Evolutionary conservation across 2,329 filamentous ascomycete species (phyloP).

Genomic region (Fusarium nurragi): DNA sequence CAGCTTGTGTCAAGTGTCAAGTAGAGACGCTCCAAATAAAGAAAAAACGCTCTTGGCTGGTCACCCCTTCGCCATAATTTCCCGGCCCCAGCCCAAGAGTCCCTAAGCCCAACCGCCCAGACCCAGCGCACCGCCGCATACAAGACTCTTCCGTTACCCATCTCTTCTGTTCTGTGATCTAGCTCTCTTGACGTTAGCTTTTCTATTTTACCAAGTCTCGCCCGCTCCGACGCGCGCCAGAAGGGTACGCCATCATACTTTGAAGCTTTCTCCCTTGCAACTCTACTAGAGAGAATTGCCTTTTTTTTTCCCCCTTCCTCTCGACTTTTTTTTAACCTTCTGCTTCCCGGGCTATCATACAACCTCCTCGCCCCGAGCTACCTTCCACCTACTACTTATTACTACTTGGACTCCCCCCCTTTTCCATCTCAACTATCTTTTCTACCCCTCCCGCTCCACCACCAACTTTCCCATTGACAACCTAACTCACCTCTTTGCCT

Average conservation of each 20-base stretch:
- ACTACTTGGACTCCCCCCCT: slow-evolving; percentile 43
- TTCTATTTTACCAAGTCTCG: slow-evolving; percentile 31
- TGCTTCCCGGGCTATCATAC: slow-evolving; percentile 15
- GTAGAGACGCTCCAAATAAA: slow-evolving; percentile 38
- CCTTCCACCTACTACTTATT: slow-evolving; percentile 31
- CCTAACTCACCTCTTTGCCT: slow-evolving; percentile 40
- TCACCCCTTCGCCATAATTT: slow-evolving; percentile 43
- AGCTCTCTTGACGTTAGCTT: slow-evolving; percentile 39
- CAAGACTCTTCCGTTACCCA: slow-evolving; percentile 35
- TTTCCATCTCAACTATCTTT: slow-evolving; percentile 36
- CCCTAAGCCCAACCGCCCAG: background rate
- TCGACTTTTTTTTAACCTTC: slow-evolving; percentile 29
- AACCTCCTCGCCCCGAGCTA: slow-evolving; percentile 12
- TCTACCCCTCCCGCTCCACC: slow-evolving; percentile 44
- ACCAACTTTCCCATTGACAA: slow-evolving; percentile 41
- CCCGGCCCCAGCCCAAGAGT: slow-evolving; percentile 34
- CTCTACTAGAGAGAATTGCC: slow-evolving; percentile 32
- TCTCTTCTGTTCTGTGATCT: slow-evolving; percentile 26
- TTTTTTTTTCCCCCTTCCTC: slow-evolving; percentile 29
- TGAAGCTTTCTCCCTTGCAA: slow-evolving; percentile 31
- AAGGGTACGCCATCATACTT: slow-evolving; percentile 36
- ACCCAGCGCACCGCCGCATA: slow-evolving; percentile 30
- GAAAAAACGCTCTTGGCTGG: slow-evolving; percentile 39
- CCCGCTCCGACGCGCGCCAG: slow-evolving; percentile 28
- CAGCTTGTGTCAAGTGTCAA: slow-evolving; percentile 31